Base-by-base conservation (phyloP, 78 protist genomes). In the Dictyostelium purpureum region DNA sequence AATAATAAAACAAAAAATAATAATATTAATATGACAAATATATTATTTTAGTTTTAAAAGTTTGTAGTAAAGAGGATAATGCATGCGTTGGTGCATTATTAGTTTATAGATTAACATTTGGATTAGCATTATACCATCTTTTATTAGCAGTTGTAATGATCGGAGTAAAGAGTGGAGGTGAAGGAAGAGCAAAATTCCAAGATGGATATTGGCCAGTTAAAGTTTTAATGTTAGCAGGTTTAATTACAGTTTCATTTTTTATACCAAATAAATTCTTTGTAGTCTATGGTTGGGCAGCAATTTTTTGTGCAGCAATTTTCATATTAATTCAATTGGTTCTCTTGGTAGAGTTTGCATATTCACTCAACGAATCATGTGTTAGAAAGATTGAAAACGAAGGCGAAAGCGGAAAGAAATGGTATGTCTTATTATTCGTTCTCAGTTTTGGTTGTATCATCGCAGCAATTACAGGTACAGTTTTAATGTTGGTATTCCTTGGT, bases 181-280 rank as follows among this genome's bases (percentile, higher is more conserved):
- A 90, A 40, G 0, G 57, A 18, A 51, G 94, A 38, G 90, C 88
- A 21, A 40, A 57, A n/a, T 31, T 90, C 2, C 94, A 90, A 56
- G 94, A 90, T 79, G 94, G 94, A 0, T 79, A 54, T 45, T 90
- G 94, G 94, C 90, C 90, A 73, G 49, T 90, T 9, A 90, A 90
- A 26, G 18, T 90, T 1, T 35, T 90, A 6, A 51, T 90, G 11
- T 80, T 90, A 54, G 94, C 77, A 0, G 89, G 79, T 56, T 40
- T 79, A 0, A 56, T 47, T 7, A 26, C 74, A 52, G 95, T 69
- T n/a, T 69, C 90, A 43, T 91, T 91, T 70, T 93, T 82, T 38
- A 93, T 93, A 19, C 93, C 96, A 21, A 93, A 93, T 43, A 38
- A 28, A 63, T 70, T 69, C 87, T 82, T 93, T 52, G 45, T 43